Conservation (phyloP, 306 rosid genomes). For the Cucumis hystrix region DNA sequence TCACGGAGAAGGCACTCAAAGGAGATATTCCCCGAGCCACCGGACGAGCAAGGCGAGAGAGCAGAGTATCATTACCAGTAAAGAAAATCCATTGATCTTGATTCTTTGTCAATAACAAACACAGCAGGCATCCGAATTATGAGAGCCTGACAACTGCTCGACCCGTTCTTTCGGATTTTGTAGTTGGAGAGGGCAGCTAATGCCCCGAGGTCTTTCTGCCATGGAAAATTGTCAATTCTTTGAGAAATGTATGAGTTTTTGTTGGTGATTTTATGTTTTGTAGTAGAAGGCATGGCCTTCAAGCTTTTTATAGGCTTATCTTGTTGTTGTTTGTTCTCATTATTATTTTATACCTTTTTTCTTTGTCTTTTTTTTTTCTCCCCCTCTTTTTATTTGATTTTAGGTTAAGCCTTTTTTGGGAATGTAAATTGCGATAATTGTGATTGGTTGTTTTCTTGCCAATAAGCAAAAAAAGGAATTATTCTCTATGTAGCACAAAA, state of each 20-base stretch:
- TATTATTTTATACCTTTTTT: conserved; percentile 17
- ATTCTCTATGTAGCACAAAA: background rate
- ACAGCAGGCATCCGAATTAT: conserved; percentile 26
- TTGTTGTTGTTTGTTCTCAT: conserved; percentile 29
- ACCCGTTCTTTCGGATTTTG: conserved; percentile 10
- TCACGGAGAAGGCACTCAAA: conserved; percentile 51
- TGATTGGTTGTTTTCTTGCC: background rate
- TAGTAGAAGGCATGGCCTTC: conserved; percentile 19
- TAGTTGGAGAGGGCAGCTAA: conserved; percentile 10
- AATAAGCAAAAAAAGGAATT: background rate
- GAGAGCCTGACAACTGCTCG: conserved; percentile 23
- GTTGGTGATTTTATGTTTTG: conserved; percentile 10
- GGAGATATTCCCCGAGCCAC: conserved; percentile 81
- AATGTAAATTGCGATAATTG: background rate
- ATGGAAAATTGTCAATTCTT: background rate
- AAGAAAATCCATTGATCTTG: conserved; percentile 17
- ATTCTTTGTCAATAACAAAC: conserved; percentile 53
- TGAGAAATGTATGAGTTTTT: background rate
- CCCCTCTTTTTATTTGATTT: background rate
- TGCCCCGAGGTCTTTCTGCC: background rate
- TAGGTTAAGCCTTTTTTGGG: background rate
- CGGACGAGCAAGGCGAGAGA: conserved; percentile 47
- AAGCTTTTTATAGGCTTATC: conserved; percentile 32
- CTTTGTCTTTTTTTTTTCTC: background rate
- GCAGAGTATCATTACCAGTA: conserved; percentile 25